A percentile compares a stretch with the other conserved stretches of the same genome.
Conservation (phyloP, 108 stramenopile genomes). For the Cyclotella sp. region DNA sequence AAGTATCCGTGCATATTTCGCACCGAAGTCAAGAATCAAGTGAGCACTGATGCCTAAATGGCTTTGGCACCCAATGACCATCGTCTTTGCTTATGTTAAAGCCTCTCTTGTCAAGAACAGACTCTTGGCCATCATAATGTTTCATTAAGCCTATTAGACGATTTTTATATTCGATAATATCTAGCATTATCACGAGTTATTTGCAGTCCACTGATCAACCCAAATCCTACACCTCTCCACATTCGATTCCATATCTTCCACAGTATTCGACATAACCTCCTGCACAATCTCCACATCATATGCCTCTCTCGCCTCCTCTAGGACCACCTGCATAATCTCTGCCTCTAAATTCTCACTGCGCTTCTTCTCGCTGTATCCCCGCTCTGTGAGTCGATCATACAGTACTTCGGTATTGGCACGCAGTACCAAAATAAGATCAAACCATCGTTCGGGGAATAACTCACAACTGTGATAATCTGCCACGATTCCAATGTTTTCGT, state of each 20-base stretch:
- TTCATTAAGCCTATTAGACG: neutral
- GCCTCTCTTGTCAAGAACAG: neutral
- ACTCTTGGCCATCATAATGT: neutral
- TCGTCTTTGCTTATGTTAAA: constrained; percentile 49
- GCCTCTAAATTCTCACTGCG: constrained; percentile 90
- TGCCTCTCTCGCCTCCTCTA: constrained; percentile 90
- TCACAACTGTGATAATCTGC: constrained; percentile 94
- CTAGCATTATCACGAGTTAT: constrained; percentile 47
- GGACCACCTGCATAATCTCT: constrained; percentile 94
- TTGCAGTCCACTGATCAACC: constrained; percentile 76
- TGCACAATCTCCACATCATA: constrained; percentile 93
- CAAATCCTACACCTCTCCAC: constrained; percentile 72
- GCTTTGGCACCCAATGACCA: constrained; percentile 47
- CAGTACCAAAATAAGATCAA: constrained; percentile 93
- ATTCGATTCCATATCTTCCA: constrained; percentile 86
- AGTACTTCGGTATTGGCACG: constrained; percentile 83
- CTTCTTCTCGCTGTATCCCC: constrained; percentile 92
- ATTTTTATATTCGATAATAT: neutral
- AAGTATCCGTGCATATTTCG: constrained; percentile 61
- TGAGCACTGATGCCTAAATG: constrained; percentile 63
- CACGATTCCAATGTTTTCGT: constrained; percentile 76
- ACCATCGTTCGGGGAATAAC: constrained; percentile 97
- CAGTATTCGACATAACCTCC: constrained; percentile 81
- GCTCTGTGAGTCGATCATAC: constrained; percentile 68
- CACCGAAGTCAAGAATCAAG: constrained; percentile 53